Evolutionary conservation across 108 stramenopile genomes (phyloP).

Genomic region (Cyclotella cryptica): DNA sequence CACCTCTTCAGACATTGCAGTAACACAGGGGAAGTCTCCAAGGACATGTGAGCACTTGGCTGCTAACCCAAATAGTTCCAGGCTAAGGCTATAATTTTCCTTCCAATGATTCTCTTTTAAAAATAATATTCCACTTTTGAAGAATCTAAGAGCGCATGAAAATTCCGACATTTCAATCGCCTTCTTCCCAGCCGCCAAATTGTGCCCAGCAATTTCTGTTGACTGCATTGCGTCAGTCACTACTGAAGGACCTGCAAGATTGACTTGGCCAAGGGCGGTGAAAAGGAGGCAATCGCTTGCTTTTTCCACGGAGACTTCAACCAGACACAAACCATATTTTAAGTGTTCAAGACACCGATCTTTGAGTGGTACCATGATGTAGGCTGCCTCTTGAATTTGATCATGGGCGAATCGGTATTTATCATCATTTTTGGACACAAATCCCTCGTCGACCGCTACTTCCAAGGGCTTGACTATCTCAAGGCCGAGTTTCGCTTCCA

Average conservation of each 20-base stretch:
- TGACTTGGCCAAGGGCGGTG: constrained; percentile 20
- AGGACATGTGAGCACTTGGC: constrained; percentile 11
- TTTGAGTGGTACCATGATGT: constrained; percentile 13
- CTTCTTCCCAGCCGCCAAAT: constrained; percentile 26
- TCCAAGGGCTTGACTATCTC: not conserved
- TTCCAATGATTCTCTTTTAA: constrained; percentile 23
- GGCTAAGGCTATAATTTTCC: constrained; percentile 22
- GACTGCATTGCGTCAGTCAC: constrained; percentile 6
- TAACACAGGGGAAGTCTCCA: constrained; percentile 6
- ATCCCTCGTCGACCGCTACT: constrained; percentile 16
- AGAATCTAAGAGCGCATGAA: constrained; percentile 1
- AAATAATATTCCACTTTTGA: constrained; percentile 25
- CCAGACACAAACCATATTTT: constrained; percentile 8
- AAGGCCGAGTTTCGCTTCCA: constrained; percentile 7
- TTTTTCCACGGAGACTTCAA: not conserved
- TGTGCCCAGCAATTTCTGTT: constrained; percentile 1
- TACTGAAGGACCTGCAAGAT: constrained; percentile 7
- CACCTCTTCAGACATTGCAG: constrained; percentile 14
- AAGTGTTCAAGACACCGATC: constrained; percentile 10
- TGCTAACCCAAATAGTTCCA: constrained; percentile 28
- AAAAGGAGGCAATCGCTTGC: constrained; percentile 10
- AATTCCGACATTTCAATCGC: constrained; percentile 36
- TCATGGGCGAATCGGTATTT: constrained; percentile 27
- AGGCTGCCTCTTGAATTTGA: constrained; percentile 31
- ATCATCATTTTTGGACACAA: constrained; percentile 16